phyloP scores from a whole-genome alignment of 352 stramenopile genomes.

The Phytophthora hibernalis region DNA sequence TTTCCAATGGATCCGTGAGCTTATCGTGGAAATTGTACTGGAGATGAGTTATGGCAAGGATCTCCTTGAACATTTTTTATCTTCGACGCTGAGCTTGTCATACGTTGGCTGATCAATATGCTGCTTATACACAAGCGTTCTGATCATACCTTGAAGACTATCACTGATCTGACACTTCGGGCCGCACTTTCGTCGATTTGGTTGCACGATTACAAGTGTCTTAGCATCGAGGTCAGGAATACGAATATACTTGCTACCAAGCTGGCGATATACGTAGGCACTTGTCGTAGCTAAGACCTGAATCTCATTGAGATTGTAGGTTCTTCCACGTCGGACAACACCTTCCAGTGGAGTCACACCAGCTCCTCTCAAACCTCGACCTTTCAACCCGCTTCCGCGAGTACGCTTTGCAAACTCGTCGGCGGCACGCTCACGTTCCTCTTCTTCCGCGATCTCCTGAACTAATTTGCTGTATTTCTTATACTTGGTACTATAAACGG shows the following conservation, averaged over 20 bases:
- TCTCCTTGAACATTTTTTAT: too few relatives aligned
- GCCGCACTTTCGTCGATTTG: too few relatives aligned
- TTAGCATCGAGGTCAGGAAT: conserved; percentile 15
- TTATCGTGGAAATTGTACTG: too few relatives aligned
- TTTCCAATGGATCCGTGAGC: too few relatives aligned
- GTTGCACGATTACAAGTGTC: background rate
- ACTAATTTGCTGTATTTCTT: conserved; percentile 5
- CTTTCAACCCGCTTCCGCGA: conserved; percentile 1
- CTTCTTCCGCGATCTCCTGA: conserved; percentile 12
- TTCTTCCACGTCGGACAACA: conserved; percentile 4
- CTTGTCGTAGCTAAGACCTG: conserved; percentile 7
- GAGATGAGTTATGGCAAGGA: too few relatives aligned
- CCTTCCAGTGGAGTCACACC: conserved; percentile 8
- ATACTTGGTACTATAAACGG: conserved; percentile 7
- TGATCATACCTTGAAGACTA: too few relatives aligned
- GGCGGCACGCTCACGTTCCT: conserved; percentile 3
- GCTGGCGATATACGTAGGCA: conserved; percentile 4
- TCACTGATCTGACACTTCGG: too few relatives aligned
- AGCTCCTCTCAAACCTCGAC: conserved; percentile 5
- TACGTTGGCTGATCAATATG: too few relatives aligned
- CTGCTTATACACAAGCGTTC: too few relatives aligned
- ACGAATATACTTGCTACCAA: conserved; percentile 21
- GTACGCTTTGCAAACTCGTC: background rate
- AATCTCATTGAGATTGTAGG: conserved; percentile 27
- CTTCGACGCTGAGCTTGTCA: too few relatives aligned